Percentiles rank a stretch among this genome's conserved stretches.
Evolutionary conservation across 441 rosid genomes (phyloP).

Genomic region (Macaranga tanarius): DNA sequence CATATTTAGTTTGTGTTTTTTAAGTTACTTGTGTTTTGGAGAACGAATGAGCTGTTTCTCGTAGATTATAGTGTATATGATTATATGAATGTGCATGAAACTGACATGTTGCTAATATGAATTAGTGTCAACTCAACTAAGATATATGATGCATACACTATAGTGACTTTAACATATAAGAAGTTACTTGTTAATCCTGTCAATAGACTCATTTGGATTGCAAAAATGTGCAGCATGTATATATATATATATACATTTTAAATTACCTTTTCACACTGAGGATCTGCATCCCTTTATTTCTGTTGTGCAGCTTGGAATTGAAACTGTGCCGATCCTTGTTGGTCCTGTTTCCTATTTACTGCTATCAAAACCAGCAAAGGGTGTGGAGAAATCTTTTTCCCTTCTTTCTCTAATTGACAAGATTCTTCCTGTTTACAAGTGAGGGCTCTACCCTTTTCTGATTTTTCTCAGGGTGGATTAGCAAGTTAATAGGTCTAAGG

Average conservation of each 20-base stretch:
- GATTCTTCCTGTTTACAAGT: conserved; percentile 89
- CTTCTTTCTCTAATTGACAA: conserved; percentile 81
- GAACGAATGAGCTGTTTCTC: background rate
- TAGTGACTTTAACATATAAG: background rate
- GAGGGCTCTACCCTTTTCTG: conserved; percentile 23
- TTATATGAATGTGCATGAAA: background rate
- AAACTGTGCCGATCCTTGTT: conserved; percentile 78
- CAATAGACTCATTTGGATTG: background rate
- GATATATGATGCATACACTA: background rate
- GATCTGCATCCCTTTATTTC: background rate
- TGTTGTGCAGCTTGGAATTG: conserved; percentile 70
- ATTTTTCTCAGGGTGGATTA: background rate
- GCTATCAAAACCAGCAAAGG: conserved; percentile 91
- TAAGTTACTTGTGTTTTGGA: background rate
- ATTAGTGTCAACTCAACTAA: no score
- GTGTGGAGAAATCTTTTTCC: conserved; percentile 72
- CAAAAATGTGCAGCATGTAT: background rate
- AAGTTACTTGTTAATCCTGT: background rate
- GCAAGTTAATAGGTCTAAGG: background rate
- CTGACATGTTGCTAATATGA: no score
- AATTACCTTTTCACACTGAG: background rate
- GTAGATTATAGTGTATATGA: no score
- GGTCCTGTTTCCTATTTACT: conserved; percentile 95
- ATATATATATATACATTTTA: no score
- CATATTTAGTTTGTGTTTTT: background rate